Evolutionary conservation across 768 basidiomycete species (phyloP).

Genomic region (Amanita thiersii): DNA sequence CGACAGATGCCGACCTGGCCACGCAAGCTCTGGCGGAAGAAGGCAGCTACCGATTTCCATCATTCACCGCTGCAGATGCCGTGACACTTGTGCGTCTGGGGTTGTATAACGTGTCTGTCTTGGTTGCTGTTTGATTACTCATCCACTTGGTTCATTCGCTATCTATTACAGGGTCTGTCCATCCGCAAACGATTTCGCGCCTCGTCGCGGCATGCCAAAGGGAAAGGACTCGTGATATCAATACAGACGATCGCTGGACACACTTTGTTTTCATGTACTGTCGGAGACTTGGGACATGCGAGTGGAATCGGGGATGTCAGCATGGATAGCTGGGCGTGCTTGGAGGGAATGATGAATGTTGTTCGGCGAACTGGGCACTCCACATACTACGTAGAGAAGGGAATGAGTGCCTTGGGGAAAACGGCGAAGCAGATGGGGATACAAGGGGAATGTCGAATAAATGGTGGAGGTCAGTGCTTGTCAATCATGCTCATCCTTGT

Average conservation of each 20-base stretch:
- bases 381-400: slow-evolving; percentile 81
- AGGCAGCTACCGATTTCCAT: slow-evolving; percentile 56
- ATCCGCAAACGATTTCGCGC: slow-evolving; percentile 79
- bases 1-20: slow-evolving; percentile 67
- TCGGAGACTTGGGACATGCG: slow-evolving; percentile 66
- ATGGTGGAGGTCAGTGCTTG: slow-evolving; percentile 64
- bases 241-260: slow-evolving; percentile 77
- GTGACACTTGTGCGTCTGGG: slow-evolving; percentile 51
- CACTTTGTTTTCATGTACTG: slow-evolving; percentile 74
- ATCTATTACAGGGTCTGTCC: slow-evolving; percentile 46
- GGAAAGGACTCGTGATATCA: slow-evolving; percentile 75
- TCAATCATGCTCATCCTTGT: background rate
- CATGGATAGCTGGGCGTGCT: slow-evolving; percentile 69
- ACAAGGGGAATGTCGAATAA: slow-evolving; percentile 53
- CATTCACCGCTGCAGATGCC: slow-evolving; percentile 72
- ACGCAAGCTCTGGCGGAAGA: slow-evolving; percentile 67
- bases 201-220: slow-evolving; percentile 61
- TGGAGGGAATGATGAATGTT: slow-evolving; percentile 76
- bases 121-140: background rate
- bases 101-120: background rate
- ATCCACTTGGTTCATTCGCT: background rate
- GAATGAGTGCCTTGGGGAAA: slow-evolving; percentile 79
- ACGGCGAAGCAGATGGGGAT: slow-evolving; percentile 65
- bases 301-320: slow-evolving; percentile 70
- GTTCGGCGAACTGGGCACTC: slow-evolving; percentile 78